Evolutionary conservation across 805 yeast genomes (phyloP).

Genomic region (Ogataea pini): DNA sequence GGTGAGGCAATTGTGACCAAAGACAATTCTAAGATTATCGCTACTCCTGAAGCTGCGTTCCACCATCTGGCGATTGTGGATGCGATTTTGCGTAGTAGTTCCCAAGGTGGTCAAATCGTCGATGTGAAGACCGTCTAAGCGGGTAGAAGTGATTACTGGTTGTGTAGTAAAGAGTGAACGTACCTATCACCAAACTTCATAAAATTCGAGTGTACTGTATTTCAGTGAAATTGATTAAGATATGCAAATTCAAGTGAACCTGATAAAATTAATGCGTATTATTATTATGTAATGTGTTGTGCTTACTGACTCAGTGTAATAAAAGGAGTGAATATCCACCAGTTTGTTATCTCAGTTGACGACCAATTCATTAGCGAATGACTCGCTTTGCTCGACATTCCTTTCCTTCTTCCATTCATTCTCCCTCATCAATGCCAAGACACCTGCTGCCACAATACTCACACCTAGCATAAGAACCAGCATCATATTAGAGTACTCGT

Average conservation of each 20-base stretch:
- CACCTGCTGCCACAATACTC: constrained; percentile 56
- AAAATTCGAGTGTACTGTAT: too few relatives aligned
- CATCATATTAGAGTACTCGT: constrained; percentile 78
- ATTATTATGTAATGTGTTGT: too few relatives aligned
- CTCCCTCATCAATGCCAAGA: constrained; percentile 27
- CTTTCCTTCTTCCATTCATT: neutral
- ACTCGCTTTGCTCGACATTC: too few relatives aligned
- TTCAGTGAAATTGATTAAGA: too few relatives aligned
- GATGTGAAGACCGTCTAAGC: constrained; percentile 26
- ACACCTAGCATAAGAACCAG: constrained; percentile 75
- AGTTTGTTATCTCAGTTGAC: too few relatives aligned
- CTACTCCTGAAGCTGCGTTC: constrained; percentile 77
- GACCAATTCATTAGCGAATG: too few relatives aligned
- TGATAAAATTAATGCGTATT: too few relatives aligned
- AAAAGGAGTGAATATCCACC: too few relatives aligned
- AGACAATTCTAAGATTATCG: constrained; percentile 24
- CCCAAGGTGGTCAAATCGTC: constrained; percentile 42
- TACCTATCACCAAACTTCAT: too few relatives aligned
- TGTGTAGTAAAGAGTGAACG: neutral
- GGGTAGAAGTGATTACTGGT: too few relatives aligned
- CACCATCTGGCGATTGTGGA: constrained; percentile 91
- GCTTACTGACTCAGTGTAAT: too few relatives aligned
- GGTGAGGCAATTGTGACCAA: constrained; percentile 37
- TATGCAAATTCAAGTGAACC: too few relatives aligned
- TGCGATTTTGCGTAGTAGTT: constrained; percentile 76